Evolutionary conservation across 2,329 filamentous ascomycete genomes (phyloP).

Genomic region (Arachnopeziza araneosa): DNA sequence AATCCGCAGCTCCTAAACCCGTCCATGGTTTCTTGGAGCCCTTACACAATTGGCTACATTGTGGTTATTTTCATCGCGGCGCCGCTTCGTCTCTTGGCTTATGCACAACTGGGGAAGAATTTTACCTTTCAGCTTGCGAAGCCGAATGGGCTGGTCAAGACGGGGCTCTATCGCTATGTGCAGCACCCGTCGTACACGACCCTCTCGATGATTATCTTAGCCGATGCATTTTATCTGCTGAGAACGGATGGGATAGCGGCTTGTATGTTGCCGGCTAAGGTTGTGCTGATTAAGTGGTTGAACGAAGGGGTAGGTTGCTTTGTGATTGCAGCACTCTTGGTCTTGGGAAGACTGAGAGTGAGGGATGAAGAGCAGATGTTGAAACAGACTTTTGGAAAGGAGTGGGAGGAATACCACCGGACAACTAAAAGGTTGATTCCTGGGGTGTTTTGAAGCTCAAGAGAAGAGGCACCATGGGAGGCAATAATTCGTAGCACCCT

Average conservation of each 20-base stretch:
- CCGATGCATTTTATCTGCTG: constrained; percentile 30
- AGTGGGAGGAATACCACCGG: constrained; percentile 45
- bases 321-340: constrained; percentile 9
- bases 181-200: constrained; percentile 77
- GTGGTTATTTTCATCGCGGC: constrained; percentile 20
- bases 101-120: constrained; percentile 41
- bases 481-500: too few relatives aligned
- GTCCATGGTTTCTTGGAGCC: constrained; percentile 25
- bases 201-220: constrained; percentile 31
- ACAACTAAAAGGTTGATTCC: constrained; percentile 46
- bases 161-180: constrained; percentile 68
- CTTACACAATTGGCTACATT: constrained; percentile 14
- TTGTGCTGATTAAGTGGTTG: constrained; percentile 9
- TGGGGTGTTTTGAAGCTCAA: constrained; percentile 31
- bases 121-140: constrained; percentile 48
- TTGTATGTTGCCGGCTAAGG: constrained; percentile 34
- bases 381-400: constrained; percentile 37
- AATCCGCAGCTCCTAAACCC: constrained; percentile 10
- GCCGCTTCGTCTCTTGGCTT: constrained; percentile 35
- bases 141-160: constrained; percentile 67
- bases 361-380: constrained; percentile 47
- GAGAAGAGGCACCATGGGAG: background rate
- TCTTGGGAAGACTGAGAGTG: constrained; percentile 29
- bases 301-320: constrained; percentile 9
- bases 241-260: constrained; percentile 35